Conservation (phyloP, 2,329 filamentous ascomycete genomes). For the Cyclaneusma minus region DNA sequence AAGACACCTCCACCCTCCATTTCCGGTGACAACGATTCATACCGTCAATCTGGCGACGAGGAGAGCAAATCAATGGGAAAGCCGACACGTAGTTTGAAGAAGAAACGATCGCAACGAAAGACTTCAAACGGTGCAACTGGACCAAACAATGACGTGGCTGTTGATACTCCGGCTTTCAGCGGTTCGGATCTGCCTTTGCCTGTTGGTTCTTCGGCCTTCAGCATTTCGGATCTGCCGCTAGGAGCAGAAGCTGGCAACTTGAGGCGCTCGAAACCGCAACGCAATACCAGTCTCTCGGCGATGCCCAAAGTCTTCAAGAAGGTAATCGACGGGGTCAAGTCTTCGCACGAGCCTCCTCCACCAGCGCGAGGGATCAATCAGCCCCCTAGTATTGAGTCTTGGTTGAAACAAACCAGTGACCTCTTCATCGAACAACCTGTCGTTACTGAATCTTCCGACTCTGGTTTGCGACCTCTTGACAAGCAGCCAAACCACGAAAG, state of each 20-base stretch:
- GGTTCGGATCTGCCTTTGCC: slow-evolving; percentile 24
- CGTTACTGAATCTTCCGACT: neutral
- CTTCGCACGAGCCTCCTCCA: slow-evolving; percentile 42
- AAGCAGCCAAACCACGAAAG: slow-evolving; percentile 1
- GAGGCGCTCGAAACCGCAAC: slow-evolving; percentile 24
- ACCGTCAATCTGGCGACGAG: slow-evolving; percentile 7
- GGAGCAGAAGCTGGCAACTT: slow-evolving; percentile 32
- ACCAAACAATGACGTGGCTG: no score
- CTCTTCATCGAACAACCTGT: slow-evolving; percentile 37
- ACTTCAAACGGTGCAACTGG: no score
- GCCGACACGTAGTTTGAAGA: slow-evolving; percentile 4
- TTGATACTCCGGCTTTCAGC: neutral
- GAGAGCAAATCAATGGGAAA: slow-evolving; percentile 7
- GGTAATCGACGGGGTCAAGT: slow-evolving; percentile 48
- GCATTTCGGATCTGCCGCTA: slow-evolving; percentile 41
- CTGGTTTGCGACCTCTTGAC: slow-evolving; percentile 1
- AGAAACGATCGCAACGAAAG: slow-evolving; percentile 7
- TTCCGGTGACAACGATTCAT: no score
- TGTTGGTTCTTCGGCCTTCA: slow-evolving; percentile 51
- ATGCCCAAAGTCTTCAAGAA: slow-evolving; percentile 50
- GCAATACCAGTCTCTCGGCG: slow-evolving; percentile 40
- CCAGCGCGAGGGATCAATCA: slow-evolving; percentile 36
- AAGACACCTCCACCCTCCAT: no score
- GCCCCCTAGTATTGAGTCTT: slow-evolving; percentile 49
- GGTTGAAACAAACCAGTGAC: slow-evolving; percentile 47